phyloP scores from a whole-genome alignment of 2,329 filamentous ascomycete species.

The Dothiorella sarmentorum region DNA sequence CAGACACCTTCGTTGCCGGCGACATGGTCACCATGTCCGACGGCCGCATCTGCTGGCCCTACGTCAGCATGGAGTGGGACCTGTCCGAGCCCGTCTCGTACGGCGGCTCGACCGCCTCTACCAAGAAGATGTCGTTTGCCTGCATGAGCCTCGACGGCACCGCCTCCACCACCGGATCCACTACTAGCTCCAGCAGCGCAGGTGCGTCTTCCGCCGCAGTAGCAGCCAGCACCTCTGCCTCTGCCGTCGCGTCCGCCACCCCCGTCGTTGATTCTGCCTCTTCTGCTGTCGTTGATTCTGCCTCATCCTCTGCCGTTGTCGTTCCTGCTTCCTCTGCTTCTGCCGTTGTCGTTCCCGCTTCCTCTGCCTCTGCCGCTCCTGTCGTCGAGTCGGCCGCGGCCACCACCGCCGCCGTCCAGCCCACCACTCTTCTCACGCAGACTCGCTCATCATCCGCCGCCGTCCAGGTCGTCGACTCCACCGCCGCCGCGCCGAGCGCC shows the following conservation, averaged over 20 bases:
- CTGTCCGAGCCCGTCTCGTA: conserved; percentile 36
- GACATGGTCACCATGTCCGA: conserved; percentile 61
- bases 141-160: conserved; percentile 39
- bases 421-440: conserved; percentile 17
- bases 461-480: conserved; percentile 3
- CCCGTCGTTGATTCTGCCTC: conserved; percentile 3
- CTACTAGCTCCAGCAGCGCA: conserved; percentile 20
- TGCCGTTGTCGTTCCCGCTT: not conserved
- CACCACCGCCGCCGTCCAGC: conserved; percentile 7
- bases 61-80: conserved; percentile 55
- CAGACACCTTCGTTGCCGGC: conserved; percentile 57
- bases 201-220: conserved; percentile 19
- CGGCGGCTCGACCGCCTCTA: conserved; percentile 21
- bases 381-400: not conserved
- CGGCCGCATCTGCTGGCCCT: conserved; percentile 60
- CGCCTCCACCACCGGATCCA: conserved; percentile 19
- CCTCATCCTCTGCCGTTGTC: conserved; percentile 10
- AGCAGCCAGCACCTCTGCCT: conserved; percentile 12
- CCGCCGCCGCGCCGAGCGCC: conserved; percentile 14
- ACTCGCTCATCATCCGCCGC: conserved; percentile 14
- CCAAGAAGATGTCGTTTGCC: conserved; percentile 53
- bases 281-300: not conserved
- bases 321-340: too few relatives aligned
- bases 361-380: conserved; percentile 2
- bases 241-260: not conserved